Base-by-base conservation (phyloP, 768 basidiomycete genomes). In the Lactarius sanguifluus region DNA sequence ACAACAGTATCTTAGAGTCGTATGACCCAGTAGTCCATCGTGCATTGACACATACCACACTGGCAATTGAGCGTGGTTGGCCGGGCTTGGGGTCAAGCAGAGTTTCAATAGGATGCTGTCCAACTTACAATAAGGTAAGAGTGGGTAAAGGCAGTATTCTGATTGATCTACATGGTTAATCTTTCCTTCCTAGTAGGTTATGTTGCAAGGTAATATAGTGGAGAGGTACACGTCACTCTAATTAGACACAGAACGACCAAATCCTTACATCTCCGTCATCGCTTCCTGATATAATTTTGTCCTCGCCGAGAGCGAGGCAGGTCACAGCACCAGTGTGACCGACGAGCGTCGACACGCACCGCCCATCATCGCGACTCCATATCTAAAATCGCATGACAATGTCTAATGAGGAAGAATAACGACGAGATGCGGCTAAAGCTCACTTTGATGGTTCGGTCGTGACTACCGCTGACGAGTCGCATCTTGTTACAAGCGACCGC, bases 371-470 rank as follows among this genome's bases (percentile, higher is more conserved):
- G 62, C 90, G 86, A 64, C 89, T 90, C 97, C 97, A 98, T 45
- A 99, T 90, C 93, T 95, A 50, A 25, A 32, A 40, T 20, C 45
- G 52, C 23, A 64, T 65, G 52, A 56, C 43, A 36, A 60, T 9
- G 2, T 16, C 40, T 65, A 64, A 23, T 50, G 36, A 59, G 15
- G 28, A 38, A 64, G 7, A 34, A 66, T 32, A 55, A 56, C 6
- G 54, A 60, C 58, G 55, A 59, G 23, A 65, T 62, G 58, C 2
- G 1, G 36, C 12, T n/a, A 38, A 38, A 13, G 75, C 85, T 68
- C 59, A 94, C 95, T 87, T 97, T 97, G 81, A 97, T 91, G n/a
- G 94, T 97, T 34, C 94, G 85, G 77, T 97, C 94, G 74, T 98
- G 96, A 73, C 94, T 96, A 8, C 88, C 96, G 61, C 92, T 95